These are phyloP conservation scores for Barnettozyma siamensis DNA, from an alignment of 805 yeast genomes.

Conservation along the genomic window DNA sequence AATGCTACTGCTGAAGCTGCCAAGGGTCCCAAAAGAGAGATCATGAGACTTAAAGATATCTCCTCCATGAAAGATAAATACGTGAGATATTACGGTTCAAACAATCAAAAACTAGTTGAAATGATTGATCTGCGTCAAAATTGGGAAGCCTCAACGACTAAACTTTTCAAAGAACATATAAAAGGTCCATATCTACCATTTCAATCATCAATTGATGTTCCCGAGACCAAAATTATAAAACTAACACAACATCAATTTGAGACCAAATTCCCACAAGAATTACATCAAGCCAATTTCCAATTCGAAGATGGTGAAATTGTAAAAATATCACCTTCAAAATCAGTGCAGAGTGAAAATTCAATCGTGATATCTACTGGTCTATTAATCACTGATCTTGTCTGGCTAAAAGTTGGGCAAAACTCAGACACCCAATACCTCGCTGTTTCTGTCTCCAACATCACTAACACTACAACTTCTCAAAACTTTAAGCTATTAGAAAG, in stretches of 20 bases:
- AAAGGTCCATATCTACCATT: constrained; percentile 10
- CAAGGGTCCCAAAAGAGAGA: constrained; percentile 9
- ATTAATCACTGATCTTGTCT: constrained; percentile 44
- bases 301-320: constrained; percentile 13
- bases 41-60: constrained; percentile 20
- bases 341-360: constrained; percentile 27
- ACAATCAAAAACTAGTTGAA: constrained; percentile 36
- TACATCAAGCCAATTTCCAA: constrained; percentile 14
- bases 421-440: constrained; percentile 41
- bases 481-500: constrained; percentile 25
- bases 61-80: constrained; percentile 39
- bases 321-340: constrained; percentile 15
- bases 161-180: constrained; percentile 31
- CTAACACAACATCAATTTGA: constrained; percentile 23
- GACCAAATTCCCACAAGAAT: constrained; percentile 21
- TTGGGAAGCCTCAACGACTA: constrained; percentile 46
- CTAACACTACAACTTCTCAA: constrained; percentile 24
- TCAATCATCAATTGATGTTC: constrained; percentile 4
- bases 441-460: constrained; percentile 38
- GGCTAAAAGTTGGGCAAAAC: constrained; percentile 35
- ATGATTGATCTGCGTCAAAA: constrained; percentile 39
- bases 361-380: constrained; percentile 46
- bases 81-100: constrained; percentile 43
- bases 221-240: constrained; percentile 11
- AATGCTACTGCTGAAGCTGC: not conserved